A percentile compares a stretch with the other conserved stretches of the same genome.
Conservation (phyloP, 2,329 filamentous ascomycete genomes). For the Fusarium verticillioides region DNA sequence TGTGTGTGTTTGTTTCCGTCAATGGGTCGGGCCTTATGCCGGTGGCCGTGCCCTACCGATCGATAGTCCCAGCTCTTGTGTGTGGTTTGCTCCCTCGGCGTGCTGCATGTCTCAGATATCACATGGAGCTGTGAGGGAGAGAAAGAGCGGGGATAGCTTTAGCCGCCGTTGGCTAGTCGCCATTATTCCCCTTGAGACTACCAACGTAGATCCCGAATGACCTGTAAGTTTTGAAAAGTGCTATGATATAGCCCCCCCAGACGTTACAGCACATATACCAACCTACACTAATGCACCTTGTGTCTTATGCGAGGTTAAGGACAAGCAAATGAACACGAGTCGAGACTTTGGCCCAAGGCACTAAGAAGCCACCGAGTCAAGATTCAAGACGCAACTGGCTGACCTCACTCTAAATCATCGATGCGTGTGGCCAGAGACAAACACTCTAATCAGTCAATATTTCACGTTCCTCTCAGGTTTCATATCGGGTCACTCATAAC, state of each 20-base stretch:
- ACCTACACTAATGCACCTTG: conserved; percentile 19
- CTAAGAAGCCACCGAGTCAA: conserved; percentile 5
- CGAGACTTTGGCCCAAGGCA: conserved; percentile 3
- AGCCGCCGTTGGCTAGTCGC: conserved; percentile 22
- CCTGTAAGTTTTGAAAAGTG: conserved; percentile 23
- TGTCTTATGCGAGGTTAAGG: conserved; percentile 21
- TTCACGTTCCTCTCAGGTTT: conserved; percentile 37
- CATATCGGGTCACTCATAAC: conserved; percentile 27
- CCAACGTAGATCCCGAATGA: conserved; percentile 33
- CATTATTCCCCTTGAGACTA: conserved; percentile 32
- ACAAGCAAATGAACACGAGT: conserved; percentile 22
- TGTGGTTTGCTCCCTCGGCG: conserved; percentile 18
- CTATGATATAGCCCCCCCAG: conserved; percentile 12
- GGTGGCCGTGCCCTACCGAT: conserved; percentile 19
- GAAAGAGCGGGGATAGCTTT: conserved; percentile 18
- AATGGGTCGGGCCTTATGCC: conserved; percentile 33
- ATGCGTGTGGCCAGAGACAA: conserved; percentile 23
- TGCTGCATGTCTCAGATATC: conserved; percentile 45
- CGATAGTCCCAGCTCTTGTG: conserved; percentile 22
- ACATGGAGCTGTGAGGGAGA: conserved; percentile 36
- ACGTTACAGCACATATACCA: conserved; percentile 17
- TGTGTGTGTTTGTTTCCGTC: conserved; percentile 26
- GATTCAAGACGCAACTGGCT: conserved; percentile 9
- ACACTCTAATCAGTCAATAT: conserved; percentile 16
- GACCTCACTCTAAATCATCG: conserved; percentile 26